These are phyloP conservation scores for Amphicarpaea edgeworthii DNA, from an alignment of 306 rosid species.

Conservation along the genomic window DNA sequence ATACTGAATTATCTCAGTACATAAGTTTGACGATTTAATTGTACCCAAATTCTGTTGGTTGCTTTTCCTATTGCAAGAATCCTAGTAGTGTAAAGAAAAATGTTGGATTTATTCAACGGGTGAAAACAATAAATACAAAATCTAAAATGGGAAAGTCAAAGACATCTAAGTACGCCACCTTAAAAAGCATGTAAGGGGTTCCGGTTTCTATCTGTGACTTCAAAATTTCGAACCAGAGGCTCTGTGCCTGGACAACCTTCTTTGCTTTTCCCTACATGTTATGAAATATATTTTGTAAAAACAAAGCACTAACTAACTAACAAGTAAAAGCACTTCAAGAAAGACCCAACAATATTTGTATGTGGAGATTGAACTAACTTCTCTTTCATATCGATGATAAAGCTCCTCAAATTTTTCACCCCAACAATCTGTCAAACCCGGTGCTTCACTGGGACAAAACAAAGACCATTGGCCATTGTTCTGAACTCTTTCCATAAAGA, in stretches of 20 bases:
- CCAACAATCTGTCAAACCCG: slow-evolving; percentile 97
- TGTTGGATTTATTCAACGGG: not conserved
- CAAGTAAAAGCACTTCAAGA: not conserved
- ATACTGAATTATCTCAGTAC: slow-evolving; percentile 92
- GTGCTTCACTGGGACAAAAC: slow-evolving; percentile 82
- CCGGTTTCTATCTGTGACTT: slow-evolving; percentile 97
- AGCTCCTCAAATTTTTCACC: slow-evolving; percentile 86
- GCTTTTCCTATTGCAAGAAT: slow-evolving; percentile 89
- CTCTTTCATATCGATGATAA: slow-evolving; percentile 69
- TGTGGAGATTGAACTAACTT: slow-evolving; percentile 51
- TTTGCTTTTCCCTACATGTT: slow-evolving; percentile 75
- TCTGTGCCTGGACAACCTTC: slow-evolving; percentile 87
- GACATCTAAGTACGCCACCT: slow-evolving; percentile 54
- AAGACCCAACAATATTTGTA: not conserved
- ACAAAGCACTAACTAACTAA: not conserved
- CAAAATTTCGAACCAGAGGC: slow-evolving; percentile 86
- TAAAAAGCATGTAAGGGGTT: slow-evolving; percentile 96
- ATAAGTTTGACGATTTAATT: slow-evolving; percentile 89
- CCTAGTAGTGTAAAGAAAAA: slow-evolving; percentile 51
- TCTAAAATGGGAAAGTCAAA: not conserved
- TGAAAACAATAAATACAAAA: not conserved
- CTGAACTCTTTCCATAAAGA: slow-evolving; percentile 95
- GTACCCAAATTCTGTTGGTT: slow-evolving; percentile 96
- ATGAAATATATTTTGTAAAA: not conserved
- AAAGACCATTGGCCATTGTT: slow-evolving; percentile 83